Conservation (phyloP, 129 eudicot genomes). For the Chrysanthemum makinoi region DNA sequence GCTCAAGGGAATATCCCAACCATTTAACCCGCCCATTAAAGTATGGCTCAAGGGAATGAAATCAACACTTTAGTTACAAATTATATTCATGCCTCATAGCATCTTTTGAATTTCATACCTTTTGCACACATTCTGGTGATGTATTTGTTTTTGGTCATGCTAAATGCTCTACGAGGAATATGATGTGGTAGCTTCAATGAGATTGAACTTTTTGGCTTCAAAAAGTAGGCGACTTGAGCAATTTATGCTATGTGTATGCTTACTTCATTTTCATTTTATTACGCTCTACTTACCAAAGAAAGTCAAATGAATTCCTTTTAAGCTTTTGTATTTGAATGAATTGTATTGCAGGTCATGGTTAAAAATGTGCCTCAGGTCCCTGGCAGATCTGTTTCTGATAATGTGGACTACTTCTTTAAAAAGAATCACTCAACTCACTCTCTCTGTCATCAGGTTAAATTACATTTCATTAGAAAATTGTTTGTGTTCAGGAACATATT, state of each 20-base stretch:
- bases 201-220: conserved; percentile 56
- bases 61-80: not conserved
- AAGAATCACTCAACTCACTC: conserved; percentile 81
- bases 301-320: not conserved
- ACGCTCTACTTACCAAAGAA: not conserved
- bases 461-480: not conserved
- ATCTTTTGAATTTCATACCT: conserved; percentile 35
- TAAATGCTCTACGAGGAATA: conserved; percentile 48
- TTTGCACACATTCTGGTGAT: conserved; percentile 49
- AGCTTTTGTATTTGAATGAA: no score
- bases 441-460: conserved; percentile 83
- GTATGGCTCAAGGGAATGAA: not conserved
- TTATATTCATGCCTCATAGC: not conserved
- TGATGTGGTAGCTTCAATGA: conserved; percentile 42
- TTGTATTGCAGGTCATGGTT: conserved; percentile 67
- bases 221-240: conserved; percentile 57
- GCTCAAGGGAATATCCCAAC: no score
- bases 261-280: no score
- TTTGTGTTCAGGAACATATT: not conserved
- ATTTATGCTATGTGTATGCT: conserved; percentile 41
- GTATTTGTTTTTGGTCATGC: conserved; percentile 54
- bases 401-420: conserved; percentile 60
- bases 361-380: conserved; percentile 76
- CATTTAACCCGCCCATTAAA: not conserved
- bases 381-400: conserved; percentile 67